phyloP scores from a whole-genome alignment of 2,329 filamentous ascomycete species.

The Akanthomyces muscarius region DNA sequence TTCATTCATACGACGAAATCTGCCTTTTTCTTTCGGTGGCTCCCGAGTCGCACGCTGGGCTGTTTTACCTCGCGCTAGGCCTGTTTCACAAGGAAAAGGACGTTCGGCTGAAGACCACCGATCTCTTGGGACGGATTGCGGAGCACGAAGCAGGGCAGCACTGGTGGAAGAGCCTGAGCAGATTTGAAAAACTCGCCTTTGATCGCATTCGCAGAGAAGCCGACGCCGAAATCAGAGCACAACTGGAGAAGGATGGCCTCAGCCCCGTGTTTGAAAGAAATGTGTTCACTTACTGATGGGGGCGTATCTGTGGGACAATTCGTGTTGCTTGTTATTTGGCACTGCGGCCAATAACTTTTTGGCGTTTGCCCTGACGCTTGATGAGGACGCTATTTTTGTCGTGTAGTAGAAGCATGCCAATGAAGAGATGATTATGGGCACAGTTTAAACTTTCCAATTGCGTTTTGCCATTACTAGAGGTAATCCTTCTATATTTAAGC shows the following conservation, averaged over 20 bases:
- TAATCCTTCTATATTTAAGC: not conserved
- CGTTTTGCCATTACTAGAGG: not conserved
- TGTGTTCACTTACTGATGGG: constrained; percentile 7
- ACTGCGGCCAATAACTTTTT: not conserved
- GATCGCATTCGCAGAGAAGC: constrained; percentile 69
- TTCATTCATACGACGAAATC: constrained; percentile 79
- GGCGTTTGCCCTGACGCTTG: not conserved
- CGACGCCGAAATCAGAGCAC: constrained; percentile 48
- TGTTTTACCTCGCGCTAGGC: constrained; percentile 88
- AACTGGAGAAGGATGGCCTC: constrained; percentile 43
- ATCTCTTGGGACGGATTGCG: constrained; percentile 75
- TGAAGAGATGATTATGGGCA: not conserved
- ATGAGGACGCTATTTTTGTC: not conserved
- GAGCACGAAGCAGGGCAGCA: constrained; percentile 88
- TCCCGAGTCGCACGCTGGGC: constrained; percentile 78
- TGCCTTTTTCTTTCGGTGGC: constrained; percentile 78
- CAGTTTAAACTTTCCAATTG: not conserved
- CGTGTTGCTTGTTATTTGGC: not conserved
- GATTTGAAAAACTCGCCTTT: constrained; percentile 85
- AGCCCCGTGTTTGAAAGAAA: constrained; percentile 38
- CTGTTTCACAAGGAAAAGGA: constrained; percentile 84
- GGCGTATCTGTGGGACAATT: not conserved
- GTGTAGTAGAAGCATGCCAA: not conserved
- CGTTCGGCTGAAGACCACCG: constrained; percentile 72
- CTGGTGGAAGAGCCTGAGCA: constrained; percentile 82